Percentiles rank a stretch among this genome's conserved stretches.
Evolutionary conservation across 2,329 filamentous ascomycete species (phyloP).

Genomic region (Fusarium bulbicola): DNA sequence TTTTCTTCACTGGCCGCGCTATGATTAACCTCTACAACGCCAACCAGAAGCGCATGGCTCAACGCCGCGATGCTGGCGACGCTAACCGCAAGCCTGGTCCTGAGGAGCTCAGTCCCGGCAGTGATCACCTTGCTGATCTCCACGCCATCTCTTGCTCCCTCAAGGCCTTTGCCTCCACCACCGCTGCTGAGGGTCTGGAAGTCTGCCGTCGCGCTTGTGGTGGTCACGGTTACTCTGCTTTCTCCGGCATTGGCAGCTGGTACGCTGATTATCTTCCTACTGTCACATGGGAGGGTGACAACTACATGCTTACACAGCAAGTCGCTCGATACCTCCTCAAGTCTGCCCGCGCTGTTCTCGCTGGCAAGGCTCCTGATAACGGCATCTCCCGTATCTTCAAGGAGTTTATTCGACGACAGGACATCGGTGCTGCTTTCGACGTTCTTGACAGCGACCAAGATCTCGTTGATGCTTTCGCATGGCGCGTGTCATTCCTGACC

Average conservation of each 20-base stretch:
- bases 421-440: conserved; percentile 79
- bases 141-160: conserved; percentile 81
- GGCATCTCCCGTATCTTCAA: conserved; percentile 64
- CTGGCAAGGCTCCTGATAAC: conserved; percentile 59
- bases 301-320: conserved; percentile 85
- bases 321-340: conserved; percentile 81
- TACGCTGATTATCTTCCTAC: conserved; percentile 80
- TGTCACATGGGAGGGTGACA: conserved; percentile 79
- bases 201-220: conserved; percentile 79
- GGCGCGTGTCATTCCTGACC: conserved; percentile 77
- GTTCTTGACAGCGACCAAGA: conserved; percentile 75
- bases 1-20: conserved; percentile 79
- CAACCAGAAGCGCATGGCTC: conserved; percentile 73
- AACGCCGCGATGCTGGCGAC: conserved; percentile 50
- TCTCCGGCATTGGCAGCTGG: conserved; percentile 79
- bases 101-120: conserved; percentile 70
- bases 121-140: conserved; percentile 75
- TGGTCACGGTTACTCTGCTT: conserved; percentile 79
- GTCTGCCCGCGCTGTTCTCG: conserved; percentile 75
- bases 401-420: conserved; percentile 70
- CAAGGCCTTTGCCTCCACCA: conserved; percentile 77
- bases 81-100: conserved; percentile 68
- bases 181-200: conserved; percentile 78
- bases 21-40: conserved; percentile 80
- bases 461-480: conserved; percentile 77